Evolutionary conservation across 441 rosid species (phyloP).

Genomic region (Omphalea diandra): DNA sequence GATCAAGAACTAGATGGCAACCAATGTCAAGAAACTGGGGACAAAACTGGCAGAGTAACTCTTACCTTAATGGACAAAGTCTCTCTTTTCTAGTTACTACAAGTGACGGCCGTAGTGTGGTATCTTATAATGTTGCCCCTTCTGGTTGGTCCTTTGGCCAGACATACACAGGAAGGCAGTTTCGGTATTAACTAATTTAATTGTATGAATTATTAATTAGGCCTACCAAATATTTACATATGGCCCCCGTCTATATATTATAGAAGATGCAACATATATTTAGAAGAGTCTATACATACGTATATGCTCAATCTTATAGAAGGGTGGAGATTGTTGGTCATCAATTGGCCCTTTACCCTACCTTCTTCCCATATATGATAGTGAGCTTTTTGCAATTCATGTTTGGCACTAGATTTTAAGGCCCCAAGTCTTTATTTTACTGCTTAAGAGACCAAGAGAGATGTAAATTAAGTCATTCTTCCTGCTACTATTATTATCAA

Average conservation of each 20-base stretch:
- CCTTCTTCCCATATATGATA: no score
- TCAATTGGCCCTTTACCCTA: background rate
- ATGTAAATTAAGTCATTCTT: no score
- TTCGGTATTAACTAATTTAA: conserved; percentile 35
- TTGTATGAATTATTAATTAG: background rate
- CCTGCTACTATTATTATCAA: no score
- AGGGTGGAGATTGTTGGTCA: background rate
- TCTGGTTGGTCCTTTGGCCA: conserved; percentile 48
- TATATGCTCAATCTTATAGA: no score
- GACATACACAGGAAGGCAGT: conserved; percentile 56
- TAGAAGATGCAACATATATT: no score
- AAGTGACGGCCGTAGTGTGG: conserved; percentile 36
- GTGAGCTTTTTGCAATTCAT: no score
- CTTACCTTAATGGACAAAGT: conserved; percentile 42
- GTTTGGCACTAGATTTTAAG: no score
- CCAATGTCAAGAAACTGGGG: conserved; percentile 52
- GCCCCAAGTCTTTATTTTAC: no score
- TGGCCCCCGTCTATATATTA: no score
- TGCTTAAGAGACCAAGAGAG: no score
- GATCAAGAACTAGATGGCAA: conserved; percentile 44
- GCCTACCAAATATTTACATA: conserved; percentile 1
- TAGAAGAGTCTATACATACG: no score
- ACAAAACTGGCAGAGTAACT: conserved; percentile 52
- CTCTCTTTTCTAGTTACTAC: conserved; percentile 44
- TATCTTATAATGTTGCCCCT: conserved; percentile 43